Evolutionary conservation across 1,139 yeast species (phyloP).

Genomic region (Yamadazyma diddensiae): DNA sequence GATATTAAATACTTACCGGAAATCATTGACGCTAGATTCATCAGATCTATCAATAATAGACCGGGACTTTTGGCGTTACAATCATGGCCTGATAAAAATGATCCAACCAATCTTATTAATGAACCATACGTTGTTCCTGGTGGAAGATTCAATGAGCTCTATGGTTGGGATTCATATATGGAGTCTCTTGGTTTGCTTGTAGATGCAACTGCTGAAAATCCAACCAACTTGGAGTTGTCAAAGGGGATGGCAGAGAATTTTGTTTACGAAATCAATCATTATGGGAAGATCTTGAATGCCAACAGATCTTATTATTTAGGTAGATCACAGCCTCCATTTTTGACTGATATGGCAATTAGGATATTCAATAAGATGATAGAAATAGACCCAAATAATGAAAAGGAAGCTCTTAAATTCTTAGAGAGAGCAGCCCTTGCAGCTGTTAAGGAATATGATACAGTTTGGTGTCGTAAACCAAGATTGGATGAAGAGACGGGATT

Average conservation of each 20-base stretch:
- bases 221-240: conserved; percentile 52
- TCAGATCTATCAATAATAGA: conserved; percentile 69
- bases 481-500: conserved; percentile 73
- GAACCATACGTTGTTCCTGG: conserved; percentile 96
- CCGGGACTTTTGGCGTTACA: conserved; percentile 91
- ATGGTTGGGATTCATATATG: conserved; percentile 98
- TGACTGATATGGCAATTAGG: conserved; percentile 86
- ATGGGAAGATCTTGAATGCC: conserved; percentile 92
- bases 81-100: conserved; percentile 49
- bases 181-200: conserved; percentile 79
- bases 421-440: conserved; percentile 71
- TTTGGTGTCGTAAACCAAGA: conserved; percentile 80
- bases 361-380: conserved; percentile 61
- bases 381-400: conserved; percentile 30
- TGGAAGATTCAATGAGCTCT: conserved; percentile 92
- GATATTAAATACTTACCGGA: conserved; percentile 73
- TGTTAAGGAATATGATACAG: conserved; percentile 76
- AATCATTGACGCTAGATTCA: conserved; percentile 64
- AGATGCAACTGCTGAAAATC: conserved; percentile 53
- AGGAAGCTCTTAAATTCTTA: conserved; percentile 56
- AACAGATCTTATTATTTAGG: conserved; percentile 89
- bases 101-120: conserved; percentile 54
- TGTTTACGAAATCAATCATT: conserved; percentile 83
- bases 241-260: conserved; percentile 92
- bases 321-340: conserved; percentile 96